These are phyloP conservation scores for Thalassia testudinum DNA, from an alignment of 116 monocot genomes.

Conservation along the genomic window DNA sequence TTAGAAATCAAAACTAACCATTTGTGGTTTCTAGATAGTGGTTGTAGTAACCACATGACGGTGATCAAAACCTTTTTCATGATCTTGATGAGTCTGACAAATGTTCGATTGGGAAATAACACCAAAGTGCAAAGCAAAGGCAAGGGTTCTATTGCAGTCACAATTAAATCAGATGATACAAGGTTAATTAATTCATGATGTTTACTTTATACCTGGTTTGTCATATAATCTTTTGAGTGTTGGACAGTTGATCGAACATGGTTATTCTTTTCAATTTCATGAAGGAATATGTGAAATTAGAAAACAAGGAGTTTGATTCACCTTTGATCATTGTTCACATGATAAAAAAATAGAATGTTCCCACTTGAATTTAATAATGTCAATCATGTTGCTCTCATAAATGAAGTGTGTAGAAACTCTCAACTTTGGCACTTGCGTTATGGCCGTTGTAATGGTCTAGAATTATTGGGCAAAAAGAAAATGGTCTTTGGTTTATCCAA, in stretches of 20 bases:
- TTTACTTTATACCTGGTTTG: slow-evolving; percentile 2
- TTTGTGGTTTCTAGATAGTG: slow-evolving; percentile 8
- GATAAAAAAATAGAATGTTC: slow-evolving; percentile 4
- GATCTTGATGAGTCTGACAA: too few species aligned
- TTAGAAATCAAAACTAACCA: not conserved
- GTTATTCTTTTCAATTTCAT: slow-evolving; percentile 1
- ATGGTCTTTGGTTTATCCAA: too few species aligned
- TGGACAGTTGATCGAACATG: slow-evolving; percentile 1
- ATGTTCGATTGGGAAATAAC: slow-evolving; percentile 8
- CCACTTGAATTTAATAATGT: not conserved
- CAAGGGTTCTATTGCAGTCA: slow-evolving; percentile 1
- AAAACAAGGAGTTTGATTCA: too few species aligned
- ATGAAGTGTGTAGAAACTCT: too few species aligned
- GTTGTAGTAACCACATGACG: slow-evolving; percentile 16
- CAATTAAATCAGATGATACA: not conserved
- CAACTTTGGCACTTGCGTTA: too few species aligned
- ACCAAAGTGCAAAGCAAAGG: not conserved
- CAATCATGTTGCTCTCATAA: not conserved
- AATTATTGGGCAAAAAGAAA: too few species aligned
- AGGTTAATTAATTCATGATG: slow-evolving; percentile 4
- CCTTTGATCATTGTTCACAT: slow-evolving; percentile 3
- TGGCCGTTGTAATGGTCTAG: slow-evolving; percentile 2
- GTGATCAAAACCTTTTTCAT: too few species aligned
- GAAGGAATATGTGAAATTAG: slow-evolving; percentile 9
- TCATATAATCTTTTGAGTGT: slow-evolving; percentile 1